A percentile compares a stretch with the other conserved stretches of the same genome.
These are phyloP conservation scores for Blattamonas nauphoetae DNA, from an alignment of 78 protist species.

Conservation along the genomic window DNA sequence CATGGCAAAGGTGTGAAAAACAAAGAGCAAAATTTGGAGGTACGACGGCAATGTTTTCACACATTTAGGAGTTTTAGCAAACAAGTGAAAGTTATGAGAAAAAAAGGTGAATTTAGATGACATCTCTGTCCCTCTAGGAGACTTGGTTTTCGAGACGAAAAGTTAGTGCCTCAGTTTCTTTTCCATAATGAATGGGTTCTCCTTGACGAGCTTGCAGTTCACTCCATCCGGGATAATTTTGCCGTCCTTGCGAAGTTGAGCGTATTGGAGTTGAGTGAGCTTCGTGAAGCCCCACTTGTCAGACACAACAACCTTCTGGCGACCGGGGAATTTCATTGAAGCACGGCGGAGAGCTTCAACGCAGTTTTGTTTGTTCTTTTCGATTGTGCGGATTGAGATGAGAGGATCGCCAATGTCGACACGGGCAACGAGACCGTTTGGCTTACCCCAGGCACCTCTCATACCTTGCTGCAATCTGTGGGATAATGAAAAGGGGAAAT, in stretches of 20 bases:
- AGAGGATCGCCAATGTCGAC: conserved; percentile 92
- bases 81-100: no score
- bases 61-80: no score
- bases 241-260: conserved; percentile 39
- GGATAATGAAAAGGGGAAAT: background rate
- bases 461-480: conserved; percentile 92
- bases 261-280: conserved; percentile 64
- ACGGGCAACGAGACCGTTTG: conserved; percentile 92
- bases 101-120: no score
- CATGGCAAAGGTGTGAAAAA: no score
- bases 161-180: no score
- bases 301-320: conserved; percentile 83
- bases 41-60: no score
- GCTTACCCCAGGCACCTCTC: conserved; percentile 99
- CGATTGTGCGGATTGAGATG: conserved; percentile 86
- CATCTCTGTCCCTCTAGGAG: no score
- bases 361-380: conserved; percentile 44
- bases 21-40: no score
- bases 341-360: conserved; percentile 96
- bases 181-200: background rate
- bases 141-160: no score
- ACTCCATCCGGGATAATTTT: conserved; percentile 61
- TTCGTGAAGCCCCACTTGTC: conserved; percentile 95
- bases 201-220: background rate
- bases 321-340: conserved; percentile 97